Percentiles rank a stretch among this genome's conserved stretches.
Conservation (phyloP, 1,284 basidiomycete species). For the Marasmius sp. region DNA sequence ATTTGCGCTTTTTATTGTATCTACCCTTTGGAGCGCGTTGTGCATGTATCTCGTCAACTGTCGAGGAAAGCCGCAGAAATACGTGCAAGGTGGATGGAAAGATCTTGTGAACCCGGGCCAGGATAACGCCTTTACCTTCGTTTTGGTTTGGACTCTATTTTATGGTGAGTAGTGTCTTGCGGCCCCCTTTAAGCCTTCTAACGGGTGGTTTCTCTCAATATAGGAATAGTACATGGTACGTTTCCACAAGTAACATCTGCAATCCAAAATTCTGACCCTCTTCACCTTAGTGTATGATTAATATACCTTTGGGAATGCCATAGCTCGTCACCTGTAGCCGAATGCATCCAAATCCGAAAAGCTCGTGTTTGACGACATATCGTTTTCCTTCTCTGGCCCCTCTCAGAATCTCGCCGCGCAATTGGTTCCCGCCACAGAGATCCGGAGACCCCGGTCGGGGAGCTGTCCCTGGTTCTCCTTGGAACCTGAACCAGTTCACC, state of each 20-base stretch:
- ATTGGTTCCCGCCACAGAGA: too few relatives aligned
- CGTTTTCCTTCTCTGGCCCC: too few relatives aligned
- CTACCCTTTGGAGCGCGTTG: conserved; percentile 65
- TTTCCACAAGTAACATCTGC: conserved; percentile 15
- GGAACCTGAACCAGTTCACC: background rate
- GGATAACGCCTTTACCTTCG: conserved; percentile 84
- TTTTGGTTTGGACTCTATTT: conserved; percentile 87
- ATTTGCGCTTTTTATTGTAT: conserved; percentile 73
- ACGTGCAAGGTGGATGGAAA: conserved; percentile 39
- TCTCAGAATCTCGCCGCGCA: too few relatives aligned
- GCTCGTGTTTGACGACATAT: too few relatives aligned
- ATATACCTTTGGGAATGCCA: conserved; percentile 1
- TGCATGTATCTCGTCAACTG: conserved; percentile 73
- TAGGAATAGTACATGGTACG: conserved; percentile 39
- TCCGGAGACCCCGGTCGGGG: too few relatives aligned
- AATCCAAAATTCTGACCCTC: conserved; percentile 8
- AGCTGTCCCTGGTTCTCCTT: background rate
- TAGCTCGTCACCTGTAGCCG: background rate
- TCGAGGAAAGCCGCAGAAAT: conserved; percentile 45
- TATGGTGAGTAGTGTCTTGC: conserved; percentile 59
- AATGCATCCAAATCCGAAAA: too few relatives aligned
- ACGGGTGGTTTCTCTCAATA: background rate
- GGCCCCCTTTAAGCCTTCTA: background rate
- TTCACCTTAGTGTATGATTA: conserved; percentile 46
- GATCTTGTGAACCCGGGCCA: conserved; percentile 79